Percentiles rank a stretch among this genome's conserved stretches.
phyloP scores from a whole-genome alignment of 345 rosid genomes.

The Bruguiera sexangula region DNA sequence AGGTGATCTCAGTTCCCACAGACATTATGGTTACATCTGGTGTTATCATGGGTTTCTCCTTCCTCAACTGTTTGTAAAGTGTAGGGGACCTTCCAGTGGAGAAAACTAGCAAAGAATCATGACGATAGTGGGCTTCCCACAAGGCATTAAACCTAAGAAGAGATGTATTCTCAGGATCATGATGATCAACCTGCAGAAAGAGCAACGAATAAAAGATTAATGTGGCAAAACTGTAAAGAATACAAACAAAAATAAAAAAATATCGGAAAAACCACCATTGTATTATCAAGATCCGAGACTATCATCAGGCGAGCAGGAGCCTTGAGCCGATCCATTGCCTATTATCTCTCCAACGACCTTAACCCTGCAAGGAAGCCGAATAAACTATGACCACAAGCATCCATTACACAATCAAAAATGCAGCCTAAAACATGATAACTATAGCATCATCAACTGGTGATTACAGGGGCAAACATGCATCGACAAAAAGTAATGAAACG shows the following conservation, averaged over 20 bases:
- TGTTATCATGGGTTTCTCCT: slow-evolving; percentile 72
- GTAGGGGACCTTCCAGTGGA: slow-evolving; percentile 78
- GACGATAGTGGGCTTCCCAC: slow-evolving; percentile 80
- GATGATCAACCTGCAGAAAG: slow-evolving; percentile 79
- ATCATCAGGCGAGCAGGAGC: slow-evolving; percentile 79
- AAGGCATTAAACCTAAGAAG: slow-evolving; percentile 76
- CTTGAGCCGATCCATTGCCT: slow-evolving; percentile 61
- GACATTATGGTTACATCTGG: slow-evolving; percentile 97
- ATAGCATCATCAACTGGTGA: background rate
- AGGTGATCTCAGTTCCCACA: slow-evolving; percentile 97
- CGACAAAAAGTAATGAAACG: too few relatives aligned
- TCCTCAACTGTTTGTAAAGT: slow-evolving; percentile 51
- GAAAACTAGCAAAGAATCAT: slow-evolving; percentile 68
- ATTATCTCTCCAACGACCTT: background rate
- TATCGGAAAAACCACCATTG: slow-evolving; percentile 55
- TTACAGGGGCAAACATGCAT: background rate
- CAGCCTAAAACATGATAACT: background rate
- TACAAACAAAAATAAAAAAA: slow-evolving; percentile 15
- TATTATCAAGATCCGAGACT: slow-evolving; percentile 95
- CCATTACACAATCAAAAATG: background rate
- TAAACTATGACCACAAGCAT: background rate
- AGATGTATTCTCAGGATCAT: slow-evolving; percentile 69
- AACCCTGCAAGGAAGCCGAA: background rate
- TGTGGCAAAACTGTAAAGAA: slow-evolving; percentile 5
- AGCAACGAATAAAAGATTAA: slow-evolving; percentile 8